Evolutionary conservation across 106 monocot genomes (phyloP).

Genomic region (Ottelia alismoides): DNA sequence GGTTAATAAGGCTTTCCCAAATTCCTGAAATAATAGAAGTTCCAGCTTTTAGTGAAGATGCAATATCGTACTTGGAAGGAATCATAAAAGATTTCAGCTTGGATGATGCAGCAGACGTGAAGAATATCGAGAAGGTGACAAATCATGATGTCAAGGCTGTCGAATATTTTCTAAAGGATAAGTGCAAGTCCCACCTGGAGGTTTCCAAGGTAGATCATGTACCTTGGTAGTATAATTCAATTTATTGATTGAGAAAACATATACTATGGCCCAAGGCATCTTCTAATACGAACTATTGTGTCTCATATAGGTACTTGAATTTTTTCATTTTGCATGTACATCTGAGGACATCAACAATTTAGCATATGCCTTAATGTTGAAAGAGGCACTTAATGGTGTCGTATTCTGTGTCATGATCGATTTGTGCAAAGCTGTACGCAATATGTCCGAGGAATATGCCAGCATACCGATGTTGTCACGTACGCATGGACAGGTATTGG

Average conservation of each 20-base stretch:
- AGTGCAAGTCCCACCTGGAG: conserved; percentile 56
- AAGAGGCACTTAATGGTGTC: conserved; percentile 67
- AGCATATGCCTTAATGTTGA: conserved; percentile 73
- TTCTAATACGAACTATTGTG: neutral
- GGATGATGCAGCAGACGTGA: conserved; percentile 71
- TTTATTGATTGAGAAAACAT: neutral
- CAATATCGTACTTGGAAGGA: conserved; percentile 45
- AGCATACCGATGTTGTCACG: conserved; percentile 78
- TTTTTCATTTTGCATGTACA: conserved; percentile 98
- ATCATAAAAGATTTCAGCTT: conserved; percentile 46
- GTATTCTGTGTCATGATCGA: conserved; percentile 75
- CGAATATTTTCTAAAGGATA: conserved; percentile 84
- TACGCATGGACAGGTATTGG: conserved; percentile 99
- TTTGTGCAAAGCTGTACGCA: conserved; percentile 43
- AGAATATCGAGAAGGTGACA: conserved; percentile 80
- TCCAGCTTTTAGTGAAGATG: conserved; percentile 56
- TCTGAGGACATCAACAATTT: conserved; percentile 98
- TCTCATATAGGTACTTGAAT: conserved; percentile 58
- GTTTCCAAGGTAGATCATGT: conserved; percentile 41
- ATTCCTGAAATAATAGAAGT: conserved; percentile 75
- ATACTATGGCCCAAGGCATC: neutral
- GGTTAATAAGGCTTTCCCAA: conserved; percentile 78
- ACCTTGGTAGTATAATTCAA: neutral
- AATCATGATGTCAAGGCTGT: conserved; percentile 98
- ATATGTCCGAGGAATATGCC: conserved; percentile 65